These are phyloP conservation scores for Cercophora sp. DNA, from an alignment of 495 filamentous ascomycete species.

Conservation along the genomic window DNA sequence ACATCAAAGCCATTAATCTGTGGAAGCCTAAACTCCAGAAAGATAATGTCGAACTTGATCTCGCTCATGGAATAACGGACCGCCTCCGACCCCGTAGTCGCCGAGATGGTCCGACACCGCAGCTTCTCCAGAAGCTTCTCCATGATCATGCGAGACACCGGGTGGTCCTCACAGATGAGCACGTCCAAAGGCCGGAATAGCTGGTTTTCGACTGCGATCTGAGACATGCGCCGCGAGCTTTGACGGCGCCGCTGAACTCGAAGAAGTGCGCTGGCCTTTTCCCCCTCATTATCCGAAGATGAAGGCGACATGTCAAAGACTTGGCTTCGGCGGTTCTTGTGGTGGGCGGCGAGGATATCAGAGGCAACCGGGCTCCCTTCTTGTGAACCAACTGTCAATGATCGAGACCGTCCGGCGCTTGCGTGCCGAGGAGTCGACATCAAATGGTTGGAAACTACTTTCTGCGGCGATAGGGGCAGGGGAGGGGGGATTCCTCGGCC, in stretches of 20 bases:
- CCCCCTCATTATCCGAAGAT: conserved; percentile 94
- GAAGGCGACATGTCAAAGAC: conserved; percentile 96
- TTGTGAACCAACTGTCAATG: conserved; percentile 90
- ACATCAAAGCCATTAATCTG: conserved; percentile 93
- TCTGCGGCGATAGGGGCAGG: conserved; percentile 49
- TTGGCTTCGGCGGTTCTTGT: conserved; percentile 88
- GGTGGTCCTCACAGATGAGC: conserved; percentile 95
- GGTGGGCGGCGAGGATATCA: conserved; percentile 64
- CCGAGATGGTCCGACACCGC: conserved; percentile 90
- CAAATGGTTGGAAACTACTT: conserved; percentile 25
- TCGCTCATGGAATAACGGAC: conserved; percentile 89
- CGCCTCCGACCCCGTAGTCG: conserved; percentile 81
- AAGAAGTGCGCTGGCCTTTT: conserved; percentile 84
- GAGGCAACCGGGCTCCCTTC: conserved; percentile 70
- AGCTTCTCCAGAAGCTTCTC: conserved; percentile 93
- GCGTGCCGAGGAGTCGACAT: conserved; percentile 44
- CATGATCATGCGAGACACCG: conserved; percentile 96
- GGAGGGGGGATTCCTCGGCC: conserved; percentile 53
- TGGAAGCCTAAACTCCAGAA: conserved; percentile 94
- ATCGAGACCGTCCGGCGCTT: conserved; percentile 62
- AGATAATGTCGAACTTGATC: conserved; percentile 94
- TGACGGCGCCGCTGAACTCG: conserved; percentile 89
- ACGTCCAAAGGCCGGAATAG: conserved; percentile 88
- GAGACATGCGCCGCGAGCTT: conserved; percentile 86
- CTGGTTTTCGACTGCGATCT: conserved; percentile 76